Conservation (phyloP, 1,284 basidiomycete species). For the Austroboletus novae-zelandiae region DNA sequence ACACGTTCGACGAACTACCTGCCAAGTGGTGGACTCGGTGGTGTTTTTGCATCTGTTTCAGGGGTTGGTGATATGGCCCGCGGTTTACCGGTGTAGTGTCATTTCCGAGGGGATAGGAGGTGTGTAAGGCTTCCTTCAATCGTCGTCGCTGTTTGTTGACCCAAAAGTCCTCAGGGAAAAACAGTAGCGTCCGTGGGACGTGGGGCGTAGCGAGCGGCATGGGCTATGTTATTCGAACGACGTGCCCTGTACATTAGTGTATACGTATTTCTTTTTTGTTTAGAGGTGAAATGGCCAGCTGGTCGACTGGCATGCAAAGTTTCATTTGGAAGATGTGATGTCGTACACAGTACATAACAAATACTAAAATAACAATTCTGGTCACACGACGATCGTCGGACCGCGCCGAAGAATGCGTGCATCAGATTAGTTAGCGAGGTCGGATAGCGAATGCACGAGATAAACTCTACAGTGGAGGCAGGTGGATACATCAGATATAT, state of each 20-base stretch:
- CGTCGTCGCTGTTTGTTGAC: not conserved
- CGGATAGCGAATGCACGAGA: conserved; percentile 21
- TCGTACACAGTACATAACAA: not conserved
- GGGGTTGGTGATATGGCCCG: conserved; percentile 18
- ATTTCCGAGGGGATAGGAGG: conserved; percentile 23
- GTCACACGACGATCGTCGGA: conserved; percentile 5
- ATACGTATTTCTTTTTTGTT: not conserved
- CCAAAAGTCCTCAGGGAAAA: not conserved
- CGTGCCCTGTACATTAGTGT: not conserved
- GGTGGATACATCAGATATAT: conserved; percentile 19
- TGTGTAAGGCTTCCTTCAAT: not conserved
- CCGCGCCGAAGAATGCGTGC: not conserved
- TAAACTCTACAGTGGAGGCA: conserved; percentile 19
- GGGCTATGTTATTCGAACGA: not conserved
- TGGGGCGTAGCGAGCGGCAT: not conserved
- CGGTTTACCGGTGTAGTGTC: conserved; percentile 2
- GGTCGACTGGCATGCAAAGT: not conserved
- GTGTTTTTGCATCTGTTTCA: conserved; percentile 23
- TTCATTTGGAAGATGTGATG: not conserved
- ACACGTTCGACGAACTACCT: conserved; percentile 24
- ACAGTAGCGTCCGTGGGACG: not conserved
- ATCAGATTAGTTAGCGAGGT: not conserved
- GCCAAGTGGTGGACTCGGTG: conserved; percentile 23
- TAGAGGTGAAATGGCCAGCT: not conserved
- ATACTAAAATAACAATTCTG: not conserved